Conservation (phyloP, 345 rosid genomes). For the Populus tremula region DNA sequence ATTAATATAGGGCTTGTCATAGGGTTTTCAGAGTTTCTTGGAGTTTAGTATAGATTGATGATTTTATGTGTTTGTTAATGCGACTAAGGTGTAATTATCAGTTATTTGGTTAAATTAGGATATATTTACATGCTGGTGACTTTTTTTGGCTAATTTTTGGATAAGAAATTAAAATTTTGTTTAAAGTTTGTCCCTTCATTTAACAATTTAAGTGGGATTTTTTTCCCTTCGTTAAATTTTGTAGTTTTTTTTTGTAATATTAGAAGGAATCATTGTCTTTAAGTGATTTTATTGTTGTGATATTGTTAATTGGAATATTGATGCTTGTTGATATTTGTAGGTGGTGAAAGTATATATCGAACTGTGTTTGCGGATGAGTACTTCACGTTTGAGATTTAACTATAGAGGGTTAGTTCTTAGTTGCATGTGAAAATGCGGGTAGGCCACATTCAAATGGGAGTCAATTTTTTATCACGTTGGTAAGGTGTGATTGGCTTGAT, state of each 20-base stretch:
- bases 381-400: constrained; percentile 75
- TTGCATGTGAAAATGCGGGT: constrained; percentile 92
- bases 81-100: too few species aligned
- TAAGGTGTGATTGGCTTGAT: constrained; percentile 92
- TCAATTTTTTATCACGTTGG: constrained; percentile 89
- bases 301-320: neutral
- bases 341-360: constrained; percentile 89
- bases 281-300: neutral
- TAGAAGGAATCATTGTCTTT: neutral
- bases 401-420: constrained; percentile 61
- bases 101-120: neutral
- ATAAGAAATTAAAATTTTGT: neutral
- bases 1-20: neutral
- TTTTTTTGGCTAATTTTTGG: neutral
- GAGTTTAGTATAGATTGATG: neutral
- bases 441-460: constrained; percentile 83
- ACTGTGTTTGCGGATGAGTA: constrained; percentile 68
- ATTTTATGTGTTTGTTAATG: neutral
- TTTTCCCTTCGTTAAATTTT: neutral
- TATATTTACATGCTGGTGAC: neutral
- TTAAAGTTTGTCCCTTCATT: neutral
- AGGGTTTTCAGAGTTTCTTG: neutral
- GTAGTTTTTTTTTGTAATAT: neutral
- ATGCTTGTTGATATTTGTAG: constrained; percentile 27
- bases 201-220: neutral